phyloP scores from a whole-genome alignment of 1,284 basidiomycete genomes.

The Ustilago sp. region DNA sequence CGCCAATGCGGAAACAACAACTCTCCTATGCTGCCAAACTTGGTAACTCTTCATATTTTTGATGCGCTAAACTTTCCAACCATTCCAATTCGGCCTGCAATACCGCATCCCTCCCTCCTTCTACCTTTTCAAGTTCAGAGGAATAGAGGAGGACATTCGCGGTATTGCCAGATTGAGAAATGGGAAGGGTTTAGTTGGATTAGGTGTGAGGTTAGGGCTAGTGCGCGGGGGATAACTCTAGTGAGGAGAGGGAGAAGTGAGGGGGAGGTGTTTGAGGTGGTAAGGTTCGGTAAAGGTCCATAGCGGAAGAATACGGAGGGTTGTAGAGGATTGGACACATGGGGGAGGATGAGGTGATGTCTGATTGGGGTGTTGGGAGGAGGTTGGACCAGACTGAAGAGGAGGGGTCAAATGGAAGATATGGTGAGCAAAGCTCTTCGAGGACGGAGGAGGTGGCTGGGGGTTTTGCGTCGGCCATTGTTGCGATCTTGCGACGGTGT shows the following conservation, averaged over 20 bases:
- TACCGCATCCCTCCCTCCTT: slow-evolving; percentile 3
- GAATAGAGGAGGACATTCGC: slow-evolving; percentile 56
- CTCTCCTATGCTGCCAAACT: slow-evolving; percentile 65
- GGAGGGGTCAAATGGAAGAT: slow-evolving; percentile 51
- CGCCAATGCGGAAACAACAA: slow-evolving; percentile 52
- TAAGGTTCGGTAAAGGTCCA: slow-evolving; percentile 64
- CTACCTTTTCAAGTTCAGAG: background rate
- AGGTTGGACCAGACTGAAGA: slow-evolving; percentile 59
- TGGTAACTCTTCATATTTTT: slow-evolving; percentile 68
- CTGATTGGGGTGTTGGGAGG: slow-evolving; percentile 54
- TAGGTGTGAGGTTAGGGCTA: slow-evolving; percentile 60
- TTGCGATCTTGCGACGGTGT: background rate
- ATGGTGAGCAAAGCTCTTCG: slow-evolving; percentile 29
- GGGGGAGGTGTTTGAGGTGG: slow-evolving; percentile 16
- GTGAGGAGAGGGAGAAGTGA: background rate
- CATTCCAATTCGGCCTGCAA: slow-evolving; percentile 53
- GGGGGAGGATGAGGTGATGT: slow-evolving; percentile 48
- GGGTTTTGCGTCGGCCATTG: slow-evolving; percentile 22
- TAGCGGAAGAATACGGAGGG: slow-evolving; percentile 58
- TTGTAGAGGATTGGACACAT: slow-evolving; percentile 66
- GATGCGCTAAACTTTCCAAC: slow-evolving; percentile 56
- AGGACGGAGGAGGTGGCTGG: slow-evolving; percentile 15
- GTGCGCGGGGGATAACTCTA: slow-evolving; percentile 54
- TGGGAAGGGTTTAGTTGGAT: slow-evolving; percentile 59
- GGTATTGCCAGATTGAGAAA: slow-evolving; percentile 65